These are phyloP conservation scores for Rhodotorula sp. DNA, from an alignment of 1,284 basidiomycete species.

Conservation along the genomic window DNA sequence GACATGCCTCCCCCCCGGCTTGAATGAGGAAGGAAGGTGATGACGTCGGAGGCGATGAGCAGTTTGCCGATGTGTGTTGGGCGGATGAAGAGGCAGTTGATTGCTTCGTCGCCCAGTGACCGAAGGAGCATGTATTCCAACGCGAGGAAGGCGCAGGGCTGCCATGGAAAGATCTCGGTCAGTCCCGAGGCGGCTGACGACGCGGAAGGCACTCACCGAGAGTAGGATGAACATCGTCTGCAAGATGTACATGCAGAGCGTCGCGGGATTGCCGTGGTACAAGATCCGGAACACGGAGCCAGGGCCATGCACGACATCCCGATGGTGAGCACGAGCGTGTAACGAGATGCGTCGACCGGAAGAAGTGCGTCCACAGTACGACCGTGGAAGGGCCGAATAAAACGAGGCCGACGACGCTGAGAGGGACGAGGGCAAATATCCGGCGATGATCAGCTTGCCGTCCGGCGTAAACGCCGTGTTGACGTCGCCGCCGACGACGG, in stretches of 20 bases:
- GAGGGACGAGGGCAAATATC: conserved; percentile 22
- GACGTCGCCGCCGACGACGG: background rate
- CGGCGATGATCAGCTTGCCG: conserved; percentile 23
- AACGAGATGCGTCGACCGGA: conserved; percentile 12
- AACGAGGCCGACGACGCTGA: conserved; percentile 17
- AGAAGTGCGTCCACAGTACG: conserved; percentile 27
- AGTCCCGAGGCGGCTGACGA: no score
- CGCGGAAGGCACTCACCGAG: background rate
- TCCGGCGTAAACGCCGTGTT: background rate
- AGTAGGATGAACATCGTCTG: conserved; percentile 35
- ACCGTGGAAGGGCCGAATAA: conserved; percentile 14
- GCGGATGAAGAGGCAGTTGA: conserved; percentile 26
- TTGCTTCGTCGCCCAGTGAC: conserved; percentile 11
- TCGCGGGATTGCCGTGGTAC: background rate
- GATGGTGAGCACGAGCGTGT: conserved; percentile 35
- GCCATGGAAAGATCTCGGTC: background rate
- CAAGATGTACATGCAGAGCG: conserved; percentile 25
- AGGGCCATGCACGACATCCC: conserved; percentile 26
- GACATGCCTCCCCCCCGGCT: conserved; percentile 37
- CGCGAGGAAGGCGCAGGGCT: conserved; percentile 41
- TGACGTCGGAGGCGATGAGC: conserved; percentile 43
- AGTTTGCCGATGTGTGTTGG: conserved; percentile 29
- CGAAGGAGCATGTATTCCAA: conserved; percentile 30
- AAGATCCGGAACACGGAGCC: conserved; percentile 17
- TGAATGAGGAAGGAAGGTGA: conserved; percentile 45